Conservation (phyloP, 2,329 filamentous ascomycete species). For the Colletotrichum abscissum region DNA sequence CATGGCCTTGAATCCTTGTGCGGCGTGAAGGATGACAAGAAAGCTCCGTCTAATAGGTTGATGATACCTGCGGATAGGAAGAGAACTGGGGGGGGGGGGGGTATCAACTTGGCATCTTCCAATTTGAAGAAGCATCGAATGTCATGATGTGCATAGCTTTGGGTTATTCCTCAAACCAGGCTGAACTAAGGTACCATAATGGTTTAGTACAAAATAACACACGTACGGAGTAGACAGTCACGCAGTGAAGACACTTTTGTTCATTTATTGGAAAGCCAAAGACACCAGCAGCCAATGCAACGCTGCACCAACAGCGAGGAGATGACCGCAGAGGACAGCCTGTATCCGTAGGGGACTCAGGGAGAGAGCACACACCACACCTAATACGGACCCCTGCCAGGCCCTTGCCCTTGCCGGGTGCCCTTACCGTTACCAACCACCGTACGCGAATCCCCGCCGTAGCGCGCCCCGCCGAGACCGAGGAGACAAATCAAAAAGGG, state of each 20-base stretch:
- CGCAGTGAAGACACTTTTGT: not conserved
- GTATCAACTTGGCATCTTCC: not conserved
- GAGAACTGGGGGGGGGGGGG: too few species aligned
- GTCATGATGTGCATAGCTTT: not conserved
- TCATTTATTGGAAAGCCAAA: not conserved
- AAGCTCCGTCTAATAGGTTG: not conserved
- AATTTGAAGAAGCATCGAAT: not conserved
- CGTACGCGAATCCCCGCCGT: not conserved
- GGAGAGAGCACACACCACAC: not conserved
- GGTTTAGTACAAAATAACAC: not conserved
- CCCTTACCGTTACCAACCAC: not conserved
- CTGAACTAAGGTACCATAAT: not conserved
- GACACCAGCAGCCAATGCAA: not conserved
- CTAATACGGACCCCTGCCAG: not conserved
- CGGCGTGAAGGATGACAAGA: not conserved
- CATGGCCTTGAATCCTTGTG: too few species aligned
- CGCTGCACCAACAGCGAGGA: not conserved
- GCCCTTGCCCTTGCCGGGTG: not conserved
- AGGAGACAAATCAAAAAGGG: slow-evolving; percentile 4
- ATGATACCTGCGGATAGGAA: not conserved
- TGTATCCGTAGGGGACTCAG: not conserved
- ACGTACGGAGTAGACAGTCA: too few species aligned
- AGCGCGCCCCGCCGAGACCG: slow-evolving; percentile 1
- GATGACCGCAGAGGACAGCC: too few species aligned
- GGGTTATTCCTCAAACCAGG: not conserved